Percentiles rank a stretch among this genome's conserved stretches.
Conservation (phyloP, 768 basidiomycete species). For the Leccinum aurantiacum region DNA sequence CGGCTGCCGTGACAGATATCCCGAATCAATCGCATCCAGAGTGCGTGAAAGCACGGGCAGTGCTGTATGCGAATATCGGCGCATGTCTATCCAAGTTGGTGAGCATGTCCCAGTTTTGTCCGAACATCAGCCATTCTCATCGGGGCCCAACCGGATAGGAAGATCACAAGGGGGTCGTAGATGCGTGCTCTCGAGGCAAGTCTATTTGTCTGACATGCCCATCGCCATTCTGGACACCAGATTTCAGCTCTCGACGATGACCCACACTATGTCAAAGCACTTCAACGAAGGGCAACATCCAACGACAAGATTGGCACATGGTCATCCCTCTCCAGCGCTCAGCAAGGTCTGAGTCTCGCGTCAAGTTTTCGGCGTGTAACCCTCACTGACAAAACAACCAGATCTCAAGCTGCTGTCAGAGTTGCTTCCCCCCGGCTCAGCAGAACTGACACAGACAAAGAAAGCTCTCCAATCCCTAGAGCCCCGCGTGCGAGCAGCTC, state of each 20-base stretch:
- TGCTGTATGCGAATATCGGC: slow-evolving; percentile 84
- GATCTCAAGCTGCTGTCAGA: slow-evolving; percentile 77
- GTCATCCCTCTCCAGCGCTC: slow-evolving; percentile 77
- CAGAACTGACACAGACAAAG: slow-evolving; percentile 48
- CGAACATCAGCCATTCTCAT: not conserved
- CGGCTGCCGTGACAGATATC: slow-evolving; percentile 10
- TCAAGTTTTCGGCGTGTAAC: not conserved
- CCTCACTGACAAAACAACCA: slow-evolving; percentile 31
- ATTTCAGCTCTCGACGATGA: slow-evolving; percentile 81
- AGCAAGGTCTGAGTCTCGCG: slow-evolving; percentile 62
- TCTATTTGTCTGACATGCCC: not conserved
- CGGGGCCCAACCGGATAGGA: slow-evolving; percentile 42
- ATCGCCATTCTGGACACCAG: slow-evolving; percentile 5
- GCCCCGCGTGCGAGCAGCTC: slow-evolving; percentile 69
- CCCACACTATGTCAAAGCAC: slow-evolving; percentile 80
- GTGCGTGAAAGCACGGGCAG: slow-evolving; percentile 60
- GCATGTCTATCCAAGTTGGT: slow-evolving; percentile 84
- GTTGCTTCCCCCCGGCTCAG: slow-evolving; percentile 56
- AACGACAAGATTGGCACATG: slow-evolving; percentile 82
- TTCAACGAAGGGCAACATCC: slow-evolving; percentile 84
- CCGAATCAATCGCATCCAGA: slow-evolving; percentile 42
- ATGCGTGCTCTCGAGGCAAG: slow-evolving; percentile 76
- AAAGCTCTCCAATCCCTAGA: slow-evolving; percentile 56
- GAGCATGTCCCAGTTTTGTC: slow-evolving; percentile 24
- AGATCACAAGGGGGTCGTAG: slow-evolving; percentile 76